These are phyloP conservation scores for Cucurbita ficifolia DNA, from an alignment of 306 rosid species.

Conservation along the genomic window DNA sequence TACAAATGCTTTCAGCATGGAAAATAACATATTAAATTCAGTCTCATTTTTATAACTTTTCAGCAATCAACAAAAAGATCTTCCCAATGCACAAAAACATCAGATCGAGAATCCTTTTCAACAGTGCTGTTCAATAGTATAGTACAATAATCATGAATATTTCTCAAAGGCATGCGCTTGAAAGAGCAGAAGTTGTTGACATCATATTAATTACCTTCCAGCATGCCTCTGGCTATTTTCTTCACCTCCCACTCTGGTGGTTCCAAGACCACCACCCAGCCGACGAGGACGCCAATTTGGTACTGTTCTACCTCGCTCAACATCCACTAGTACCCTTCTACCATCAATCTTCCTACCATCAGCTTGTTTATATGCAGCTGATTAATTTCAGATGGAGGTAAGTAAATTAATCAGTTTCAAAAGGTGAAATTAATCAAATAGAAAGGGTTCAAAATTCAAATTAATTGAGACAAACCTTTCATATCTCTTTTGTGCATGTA, in stretches of 20 bases:
- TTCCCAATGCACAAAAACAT: not conserved
- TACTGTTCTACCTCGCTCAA: slow-evolving; percentile 97
- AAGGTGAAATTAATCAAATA: not conserved
- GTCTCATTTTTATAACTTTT: not conserved
- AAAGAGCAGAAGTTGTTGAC: not conserved
- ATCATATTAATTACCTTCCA: slow-evolving; percentile 47
- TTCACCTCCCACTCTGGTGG: slow-evolving; percentile 91
- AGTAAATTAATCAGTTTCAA: not conserved
- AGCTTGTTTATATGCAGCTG: slow-evolving; percentile 99
- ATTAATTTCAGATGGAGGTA: slow-evolving; percentile 1
- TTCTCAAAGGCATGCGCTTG: not conserved
- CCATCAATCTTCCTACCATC: slow-evolving; percentile 97
- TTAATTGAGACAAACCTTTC: slow-evolving; percentile 53
- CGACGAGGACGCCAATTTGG: slow-evolving; percentile 99
- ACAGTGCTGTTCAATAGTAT: not conserved
- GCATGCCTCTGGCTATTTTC: slow-evolving; percentile 70
- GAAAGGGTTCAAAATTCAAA: not conserved
- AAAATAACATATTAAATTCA: not conserved
- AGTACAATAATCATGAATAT: not conserved
- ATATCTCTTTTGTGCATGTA: slow-evolving; percentile 91
- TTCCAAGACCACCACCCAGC: slow-evolving; percentile 97
- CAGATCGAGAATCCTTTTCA: not conserved
- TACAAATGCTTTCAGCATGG: slow-evolving; percentile 3
- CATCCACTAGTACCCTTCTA: slow-evolving; percentile 95
- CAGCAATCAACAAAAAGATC: not conserved